Evolutionary conservation across 352 stramenopile species (phyloP).

Genomic region (Globisporangium radiosum): DNA sequence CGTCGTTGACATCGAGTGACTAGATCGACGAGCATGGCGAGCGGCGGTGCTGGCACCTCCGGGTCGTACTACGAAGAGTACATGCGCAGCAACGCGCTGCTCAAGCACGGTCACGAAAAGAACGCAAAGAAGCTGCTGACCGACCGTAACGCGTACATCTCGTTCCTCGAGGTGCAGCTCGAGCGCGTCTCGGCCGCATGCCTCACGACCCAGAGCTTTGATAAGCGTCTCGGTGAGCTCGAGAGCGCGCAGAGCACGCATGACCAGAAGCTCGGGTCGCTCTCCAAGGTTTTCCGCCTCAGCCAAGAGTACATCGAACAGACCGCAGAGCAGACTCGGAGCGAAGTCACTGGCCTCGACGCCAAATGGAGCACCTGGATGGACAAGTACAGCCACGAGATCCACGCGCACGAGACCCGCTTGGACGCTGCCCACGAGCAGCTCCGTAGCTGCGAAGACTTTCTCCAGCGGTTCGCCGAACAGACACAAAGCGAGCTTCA

Average conservation of each 20-base stretch:
- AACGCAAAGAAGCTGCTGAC: slow-evolving; percentile 74
- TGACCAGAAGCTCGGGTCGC: slow-evolving; percentile 54
- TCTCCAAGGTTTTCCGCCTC: slow-evolving; percentile 62
- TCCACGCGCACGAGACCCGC: slow-evolving; percentile 29
- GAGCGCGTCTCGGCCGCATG: slow-evolving; percentile 82
- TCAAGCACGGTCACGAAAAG: slow-evolving; percentile 44
- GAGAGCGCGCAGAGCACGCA: slow-evolving; percentile 32
- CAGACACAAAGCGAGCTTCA: slow-evolving; percentile 23
- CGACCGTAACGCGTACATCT: slow-evolving; percentile 82
- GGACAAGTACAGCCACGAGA: slow-evolving; percentile 47
- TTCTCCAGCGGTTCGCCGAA: slow-evolving; percentile 26
- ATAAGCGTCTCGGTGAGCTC: slow-evolving; percentile 49
- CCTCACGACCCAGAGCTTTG: slow-evolving; percentile 61
- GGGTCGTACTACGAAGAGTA: slow-evolving; percentile 82
- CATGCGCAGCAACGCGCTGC: slow-evolving; percentile 67
- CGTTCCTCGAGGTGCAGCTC: slow-evolving; percentile 84
- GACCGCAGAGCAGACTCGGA: slow-evolving; percentile 27
- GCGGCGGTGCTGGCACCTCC: slow-evolving; percentile 1
- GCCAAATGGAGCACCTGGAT: slow-evolving; percentile 52
- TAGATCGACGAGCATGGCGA: not conserved
- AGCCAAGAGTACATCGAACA: slow-evolving; percentile 74
- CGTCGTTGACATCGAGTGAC: too few species aligned
- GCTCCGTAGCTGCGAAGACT: slow-evolving; percentile 32
- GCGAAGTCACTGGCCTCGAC: slow-evolving; percentile 27
- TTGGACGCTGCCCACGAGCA: slow-evolving; percentile 32